A percentile compares a stretch with the other conserved stretches of the same genome.
phyloP scores from a whole-genome alignment of 495 filamentous ascomycete genomes.

The Neurospora pannonica region DNA sequence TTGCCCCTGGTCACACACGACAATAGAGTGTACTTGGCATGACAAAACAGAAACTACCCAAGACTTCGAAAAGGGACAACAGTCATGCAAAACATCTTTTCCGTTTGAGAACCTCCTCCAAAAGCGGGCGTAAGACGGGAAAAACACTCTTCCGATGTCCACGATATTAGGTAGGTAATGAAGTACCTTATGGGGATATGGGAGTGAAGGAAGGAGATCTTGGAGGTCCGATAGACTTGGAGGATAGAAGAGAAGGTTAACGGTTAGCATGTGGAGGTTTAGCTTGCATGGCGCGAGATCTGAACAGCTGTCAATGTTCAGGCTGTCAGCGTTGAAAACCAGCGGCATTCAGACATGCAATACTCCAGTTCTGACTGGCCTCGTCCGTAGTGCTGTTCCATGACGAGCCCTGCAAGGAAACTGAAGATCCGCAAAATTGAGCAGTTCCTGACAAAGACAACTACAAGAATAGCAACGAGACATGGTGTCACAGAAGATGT shows the following conservation, averaged over 20 bases:
- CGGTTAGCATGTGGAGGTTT: too few relatives aligned
- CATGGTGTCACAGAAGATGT: not conserved
- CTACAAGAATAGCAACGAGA: not conserved
- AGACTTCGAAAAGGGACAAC: not conserved
- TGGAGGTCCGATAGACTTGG: too few relatives aligned
- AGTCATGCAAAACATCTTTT: not conserved
- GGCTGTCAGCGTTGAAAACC: too few relatives aligned
- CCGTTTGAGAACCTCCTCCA: not conserved
- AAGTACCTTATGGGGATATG: too few relatives aligned
- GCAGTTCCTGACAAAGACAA: not conserved
- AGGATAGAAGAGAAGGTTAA: too few relatives aligned
- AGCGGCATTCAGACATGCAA: too few relatives aligned
- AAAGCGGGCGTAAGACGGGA: not conserved
- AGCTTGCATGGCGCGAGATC: not conserved
- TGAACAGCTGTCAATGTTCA: too few relatives aligned
- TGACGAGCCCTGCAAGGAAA: not conserved
- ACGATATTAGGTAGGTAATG: not conserved
- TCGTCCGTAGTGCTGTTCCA: too few relatives aligned
- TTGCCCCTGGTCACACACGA: not conserved
- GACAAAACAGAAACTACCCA: not conserved
- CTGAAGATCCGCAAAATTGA: not conserved
- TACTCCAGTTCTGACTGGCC: too few relatives aligned
- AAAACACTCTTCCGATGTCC: not conserved
- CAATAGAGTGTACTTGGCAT: not conserved
- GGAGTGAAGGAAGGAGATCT: too few relatives aligned